phyloP scores from a whole-genome alignment of 2,329 filamentous ascomycete genomes.

The Aureobasidium leucospermi region DNA sequence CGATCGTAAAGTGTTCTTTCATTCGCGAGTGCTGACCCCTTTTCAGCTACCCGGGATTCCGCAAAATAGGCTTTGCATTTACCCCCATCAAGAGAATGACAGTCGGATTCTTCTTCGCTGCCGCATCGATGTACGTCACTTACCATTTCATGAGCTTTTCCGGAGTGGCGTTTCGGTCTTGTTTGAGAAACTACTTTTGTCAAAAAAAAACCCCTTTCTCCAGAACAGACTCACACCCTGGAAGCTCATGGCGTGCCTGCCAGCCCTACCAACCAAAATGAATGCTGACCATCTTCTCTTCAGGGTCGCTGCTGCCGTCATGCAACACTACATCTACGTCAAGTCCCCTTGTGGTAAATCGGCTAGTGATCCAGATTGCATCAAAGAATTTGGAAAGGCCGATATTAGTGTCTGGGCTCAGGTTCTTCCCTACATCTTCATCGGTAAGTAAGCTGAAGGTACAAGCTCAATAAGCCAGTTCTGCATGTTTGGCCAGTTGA shows the following conservation, averaged over 20 bases:
- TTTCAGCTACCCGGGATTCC: constrained; percentile 35
- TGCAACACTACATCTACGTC: constrained; percentile 51
- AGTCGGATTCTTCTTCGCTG: constrained; percentile 46
- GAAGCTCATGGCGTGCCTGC: no score
- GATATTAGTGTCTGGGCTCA: constrained; percentile 38
- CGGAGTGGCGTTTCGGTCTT: no score
- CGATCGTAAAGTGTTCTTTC: no score
- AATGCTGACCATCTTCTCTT: no score
- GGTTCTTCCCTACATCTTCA: constrained; percentile 36
- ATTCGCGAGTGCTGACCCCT: no score
- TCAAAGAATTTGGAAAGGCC: constrained; percentile 7
- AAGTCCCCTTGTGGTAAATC: constrained; percentile 41
- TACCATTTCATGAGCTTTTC: no score
- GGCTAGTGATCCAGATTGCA: not conserved
- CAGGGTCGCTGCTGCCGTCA: constrained; percentile 42
- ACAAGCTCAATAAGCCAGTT: no score
- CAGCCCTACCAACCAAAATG: no score
- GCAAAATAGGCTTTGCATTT: constrained; percentile 34
- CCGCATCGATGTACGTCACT: constrained; percentile 38
- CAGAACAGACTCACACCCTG: no score
- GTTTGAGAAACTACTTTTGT: no score
- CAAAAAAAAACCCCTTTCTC: no score
- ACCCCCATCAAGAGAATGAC: constrained; percentile 48
- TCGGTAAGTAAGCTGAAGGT: constrained; percentile 22
- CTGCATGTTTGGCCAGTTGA: constrained; percentile 19